These are phyloP conservation scores for Pharus latifolius DNA, from an alignment of 176 grass and related monocot species.

Conservation along the genomic window DNA sequence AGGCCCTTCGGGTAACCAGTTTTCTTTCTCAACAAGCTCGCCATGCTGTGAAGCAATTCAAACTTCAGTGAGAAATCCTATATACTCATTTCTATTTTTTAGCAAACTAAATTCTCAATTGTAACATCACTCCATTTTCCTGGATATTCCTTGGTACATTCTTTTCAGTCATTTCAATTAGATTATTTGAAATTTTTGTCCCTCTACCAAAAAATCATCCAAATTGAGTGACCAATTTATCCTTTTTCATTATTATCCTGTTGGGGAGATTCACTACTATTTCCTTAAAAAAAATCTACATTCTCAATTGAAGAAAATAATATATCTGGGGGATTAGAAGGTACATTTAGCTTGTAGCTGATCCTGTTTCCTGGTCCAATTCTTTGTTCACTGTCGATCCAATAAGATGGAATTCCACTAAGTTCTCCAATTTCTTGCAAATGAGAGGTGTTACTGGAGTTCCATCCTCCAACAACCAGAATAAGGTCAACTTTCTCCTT, in stretches of 20 bases:
- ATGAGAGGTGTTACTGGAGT: slow-evolving; percentile 98
- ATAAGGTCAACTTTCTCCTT: slow-evolving; percentile 97
- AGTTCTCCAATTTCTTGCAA: slow-evolving; percentile 96
- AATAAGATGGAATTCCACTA: slow-evolving; percentile 80
- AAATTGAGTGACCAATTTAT: too few species aligned
- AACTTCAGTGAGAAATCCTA: not conserved
- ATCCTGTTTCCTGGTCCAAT: slow-evolving; percentile 97
- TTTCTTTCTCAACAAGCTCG: slow-evolving; percentile 81
- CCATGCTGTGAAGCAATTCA: slow-evolving; percentile 58
- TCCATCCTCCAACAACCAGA: slow-evolving; percentile 96
- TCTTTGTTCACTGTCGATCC: slow-evolving; percentile 82
- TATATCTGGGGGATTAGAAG: not conserved
- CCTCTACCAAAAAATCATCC: too few species aligned
- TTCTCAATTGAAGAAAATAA: not conserved
- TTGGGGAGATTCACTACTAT: not conserved
- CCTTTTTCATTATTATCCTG: too few species aligned
- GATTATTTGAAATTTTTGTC: too few species aligned
- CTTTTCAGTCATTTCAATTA: too few species aligned
- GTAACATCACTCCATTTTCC: not conserved
- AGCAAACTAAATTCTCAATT: too few species aligned
- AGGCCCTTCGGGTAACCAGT: slow-evolving; percentile 73
- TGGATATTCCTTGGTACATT: not conserved
- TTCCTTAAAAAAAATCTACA: not conserved
- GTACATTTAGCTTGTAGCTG: slow-evolving; percentile 89
- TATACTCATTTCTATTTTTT: too few species aligned